Evolutionary conservation across 2,329 filamentous ascomycete species (phyloP), one percentile per base, ranked within the genome.

Genomic region (Botryotinia calthae): DNA sequence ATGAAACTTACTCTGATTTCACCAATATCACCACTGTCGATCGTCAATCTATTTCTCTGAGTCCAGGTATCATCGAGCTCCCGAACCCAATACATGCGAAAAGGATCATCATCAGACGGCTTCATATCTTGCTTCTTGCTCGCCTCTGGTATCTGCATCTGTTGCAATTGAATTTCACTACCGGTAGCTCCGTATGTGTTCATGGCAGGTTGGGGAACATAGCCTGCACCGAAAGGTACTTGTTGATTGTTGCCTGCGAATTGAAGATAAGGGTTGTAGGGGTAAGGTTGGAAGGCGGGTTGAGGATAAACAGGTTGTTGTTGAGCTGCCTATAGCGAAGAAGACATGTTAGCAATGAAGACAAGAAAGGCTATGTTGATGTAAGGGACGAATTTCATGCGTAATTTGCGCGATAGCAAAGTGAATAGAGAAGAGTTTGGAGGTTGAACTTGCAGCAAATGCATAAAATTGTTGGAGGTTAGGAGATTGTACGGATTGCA

Each of bases 51-150:
- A 80, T 85, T 88, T 79, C 87, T 86, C 80, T 89, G 84, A 51
- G 85, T 86, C 86, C 86, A 90, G 73, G 86, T 85, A 67, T 87
- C 86, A 80, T 91, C 88, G 76, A 87, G 81, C 82, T 91, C 88
- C 73, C 87, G 86, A 77, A 87, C 85, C 82, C 85, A 88, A 82
- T 90, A 91, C 82, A 88, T 86, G 75, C 88, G 87, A 62, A 84
- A 84, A 56, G 86, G 85, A 80, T 90, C 86, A 75, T 88, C 85
- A 78, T 90, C 88, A 31, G 85, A 84, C 2, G 89, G 89, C 81
- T 89, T 88, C 79, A 90, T 88, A 76, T 90, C 88, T 83, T 90
- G 88, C 69, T 77, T 76, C 61, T 75, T 71, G 37, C 77, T 76
- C 59, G 78, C 75, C 25, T 78, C 76, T 1, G 73, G 61, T 10